Base-by-base conservation (phyloP, 441 rosid species). In the Populus hybrid region DNA sequence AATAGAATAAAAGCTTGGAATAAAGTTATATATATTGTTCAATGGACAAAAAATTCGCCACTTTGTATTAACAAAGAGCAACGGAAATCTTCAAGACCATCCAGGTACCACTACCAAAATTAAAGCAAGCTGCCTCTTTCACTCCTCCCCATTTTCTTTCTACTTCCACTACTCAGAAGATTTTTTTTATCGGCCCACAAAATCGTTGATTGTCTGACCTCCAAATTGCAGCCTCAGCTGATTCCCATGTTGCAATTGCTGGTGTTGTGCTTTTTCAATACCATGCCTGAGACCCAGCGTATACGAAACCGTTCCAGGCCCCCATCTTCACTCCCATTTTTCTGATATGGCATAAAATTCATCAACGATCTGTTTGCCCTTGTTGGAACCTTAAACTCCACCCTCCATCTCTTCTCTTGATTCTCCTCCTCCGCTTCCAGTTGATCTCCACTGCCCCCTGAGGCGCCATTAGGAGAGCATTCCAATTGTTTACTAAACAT, bases 271-370 rank as follows among this genome's bases (percentile, higher is more conserved):
- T 53, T 70, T 85, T 59, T 89, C 92, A 19, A 79, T 87, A 14
- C 81, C 84, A 6, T 87, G 92, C 80, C 86, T 75, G 3, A 91
- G 91, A 0, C 94, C 95, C 50, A 91, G 67, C 2, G 93, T 87
- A 14, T 88, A 84, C 2, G 93, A 89, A 67, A 90, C 93, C 0
- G 89, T 79, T 23, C 91, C 90, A 1, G 74, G 68, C 2, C 89
- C 85, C 91, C 83, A 6, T 80, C 76, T 36, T 88, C 89, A 16
- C 81, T 67, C 26, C 84, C 80, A 28, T 83, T 79, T 72, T 83
- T 79, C 61, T 86, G 89, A 50, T 81, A 83, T 1, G 87, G 89
- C 19, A 82, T 21, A 53, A 89, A 85, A 59, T 84, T 75, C 83
- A 86, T 73, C 7, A 87, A 68, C 0, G 95, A 79, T 70, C 85